These are phyloP conservation scores for Parietichytrium sp. DNA, from an alignment of 108 stramenopile genomes.

Conservation along the genomic window DNA sequence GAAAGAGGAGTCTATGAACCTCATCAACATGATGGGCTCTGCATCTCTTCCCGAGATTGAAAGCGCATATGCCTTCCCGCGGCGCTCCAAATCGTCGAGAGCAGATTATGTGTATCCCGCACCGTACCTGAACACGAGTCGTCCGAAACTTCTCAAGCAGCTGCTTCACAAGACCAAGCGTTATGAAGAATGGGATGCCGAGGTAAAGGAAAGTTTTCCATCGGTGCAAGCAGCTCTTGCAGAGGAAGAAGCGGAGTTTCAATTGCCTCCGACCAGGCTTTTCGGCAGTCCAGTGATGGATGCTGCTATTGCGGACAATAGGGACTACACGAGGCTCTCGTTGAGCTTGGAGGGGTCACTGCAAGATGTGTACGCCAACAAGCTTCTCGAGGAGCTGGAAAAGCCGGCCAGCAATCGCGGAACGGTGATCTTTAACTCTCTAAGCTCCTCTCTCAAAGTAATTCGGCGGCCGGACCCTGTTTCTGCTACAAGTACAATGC, in stretches of 20 bases:
- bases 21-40: background rate
- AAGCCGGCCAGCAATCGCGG: background rate
- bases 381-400: slow-evolving; percentile 14
- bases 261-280: background rate
- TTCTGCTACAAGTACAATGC: no score
- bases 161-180: background rate
- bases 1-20: slow-evolving; percentile 1
- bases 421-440: background rate
- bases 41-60: background rate
- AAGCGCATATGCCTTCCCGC: background rate
- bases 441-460: background rate
- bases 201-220: background rate
- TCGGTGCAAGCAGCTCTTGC: background rate
- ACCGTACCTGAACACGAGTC: background rate
- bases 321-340: background rate
- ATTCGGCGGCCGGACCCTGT: no score
- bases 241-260: background rate
- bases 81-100: no score
- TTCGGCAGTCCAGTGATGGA: slow-evolving; percentile 15
- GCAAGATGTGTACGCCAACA: slow-evolving; percentile 5
- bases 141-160: background rate
- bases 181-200: slow-evolving; percentile 16
- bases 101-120: no score
- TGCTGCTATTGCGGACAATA: background rate
- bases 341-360: background rate